Base-by-base conservation (phyloP, 208 protist species). In the Trypanosoma avium region DNA sequence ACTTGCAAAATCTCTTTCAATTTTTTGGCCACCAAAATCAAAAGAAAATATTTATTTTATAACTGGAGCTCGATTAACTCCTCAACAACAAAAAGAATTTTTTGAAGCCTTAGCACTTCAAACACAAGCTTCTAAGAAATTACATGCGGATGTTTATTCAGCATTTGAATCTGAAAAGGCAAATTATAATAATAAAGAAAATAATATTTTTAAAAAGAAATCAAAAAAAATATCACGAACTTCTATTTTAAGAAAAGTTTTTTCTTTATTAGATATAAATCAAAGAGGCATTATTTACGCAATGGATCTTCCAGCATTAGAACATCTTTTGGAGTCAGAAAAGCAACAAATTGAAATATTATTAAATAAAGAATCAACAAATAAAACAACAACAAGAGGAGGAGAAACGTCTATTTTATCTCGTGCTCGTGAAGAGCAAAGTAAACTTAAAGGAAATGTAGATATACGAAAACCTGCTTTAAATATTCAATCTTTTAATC, bases 191-290 rank as follows among this genome's bases (percentile, higher is more conserved):
- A 13, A 4, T 9, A 40, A 52, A 9, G n/a, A 35, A 64, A 8
- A 2, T n/a, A 19, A 0, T 1, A 26, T 5, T 15, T 42, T 19
- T 12, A 55, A 17, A 32, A 46, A 61, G 32, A 56, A 69, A 13
- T 40, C 61, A 21, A 72, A 50, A 61, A 54, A 50, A 61, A 54
- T 58, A 22, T 55, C 63, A 43, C 24, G 68, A 58, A 53, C 80
- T 30, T 52, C 57, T 17, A 43, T 89, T 10, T 59, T 93, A 35
- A 73, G 86, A 0, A 69, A 82, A 32, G 82, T 80, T 15, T 93
- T 93, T 61, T 62, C 79, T 19, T 27, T 75, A 10, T 61, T 93
- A 49, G 86, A 93, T 56, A n/a, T 85, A 7, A 73, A 86, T 24
- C 61, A 67, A 36, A 62, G 58, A 17, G 76, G 79, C 29, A 24